phyloP scores from a whole-genome alignment of 176 grass and related monocot genomes.

The Hyparrhenia diplandra region DNA sequence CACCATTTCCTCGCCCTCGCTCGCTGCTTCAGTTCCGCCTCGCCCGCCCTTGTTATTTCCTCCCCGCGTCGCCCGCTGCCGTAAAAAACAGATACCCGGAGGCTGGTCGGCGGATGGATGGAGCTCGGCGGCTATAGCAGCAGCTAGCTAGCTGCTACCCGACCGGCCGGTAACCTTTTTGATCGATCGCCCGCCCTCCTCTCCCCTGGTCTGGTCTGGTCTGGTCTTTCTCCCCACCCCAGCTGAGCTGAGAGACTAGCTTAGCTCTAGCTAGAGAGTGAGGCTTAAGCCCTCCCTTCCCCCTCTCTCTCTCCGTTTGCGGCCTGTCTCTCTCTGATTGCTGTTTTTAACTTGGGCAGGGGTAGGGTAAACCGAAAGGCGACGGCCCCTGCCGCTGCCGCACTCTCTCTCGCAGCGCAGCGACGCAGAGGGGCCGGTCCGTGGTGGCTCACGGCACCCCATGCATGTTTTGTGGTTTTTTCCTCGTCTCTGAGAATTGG shows the following conservation, averaged over 20 bases:
- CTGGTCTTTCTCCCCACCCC: background rate
- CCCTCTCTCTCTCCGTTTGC: background rate
- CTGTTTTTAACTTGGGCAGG: conserved; percentile 44
- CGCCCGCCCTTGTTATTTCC: background rate
- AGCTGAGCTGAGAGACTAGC: background rate
- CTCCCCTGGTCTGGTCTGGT: conserved; percentile 9
- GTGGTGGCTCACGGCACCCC: conserved; percentile 20
- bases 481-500: background rate
- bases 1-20: conserved; percentile 45
- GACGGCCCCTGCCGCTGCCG: background rate
- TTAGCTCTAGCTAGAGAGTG: background rate
- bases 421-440: background rate
- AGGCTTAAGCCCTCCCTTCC: background rate
- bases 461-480: conserved; percentile 12
- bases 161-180: conserved; percentile 27
- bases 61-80: background rate
- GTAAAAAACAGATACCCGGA: background rate
- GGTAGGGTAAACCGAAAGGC: conserved; percentile 39
- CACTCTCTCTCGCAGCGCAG: background rate
- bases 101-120: background rate
- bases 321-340: conserved; percentile 28
- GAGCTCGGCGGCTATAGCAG: conserved; percentile 23
- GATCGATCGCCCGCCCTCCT: conserved; percentile 8
- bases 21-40: too few species aligned
- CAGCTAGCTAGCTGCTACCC: conserved; percentile 15